Base-by-base conservation (phyloP, 352 stramenopile species). In the Salisapilia sapeloensis region DNA sequence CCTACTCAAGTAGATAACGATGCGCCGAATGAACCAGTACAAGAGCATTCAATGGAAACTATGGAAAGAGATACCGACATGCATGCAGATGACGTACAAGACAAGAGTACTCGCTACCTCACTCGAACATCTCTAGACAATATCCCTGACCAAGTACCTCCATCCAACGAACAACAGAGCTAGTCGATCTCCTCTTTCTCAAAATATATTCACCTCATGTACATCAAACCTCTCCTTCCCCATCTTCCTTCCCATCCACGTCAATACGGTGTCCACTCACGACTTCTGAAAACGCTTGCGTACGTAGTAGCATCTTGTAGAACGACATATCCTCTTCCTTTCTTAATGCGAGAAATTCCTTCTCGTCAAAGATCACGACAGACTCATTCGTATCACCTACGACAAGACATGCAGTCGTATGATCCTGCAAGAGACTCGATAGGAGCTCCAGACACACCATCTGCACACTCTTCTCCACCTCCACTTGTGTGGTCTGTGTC, bases 331-430 rank as follows among this genome's bases (percentile, higher is more conserved):
- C 74, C 31, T 75, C 54, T 0, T 32, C 7, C 4, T 55, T 50
- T 28, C 61, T 61, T 19, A 62, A 69, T 12, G 69, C 54, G 18
- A 84, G 53, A 35, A 89, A 89, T 46, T 89, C 63, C 4, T 50
- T 81, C 46, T 89, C 74, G 30, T 89, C 74, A 30, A 89, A 89
- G 33, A 89, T 89, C 24, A 89, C 71, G 13, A 89, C 74, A 3
- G 70, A 89, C 43, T 89, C 74, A 25, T 76, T 82, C 26, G 70
- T 82, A 44, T 89, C 74, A 25, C 74, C 74, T 24, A 89, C 74
- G 22, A 85, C 67, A 6, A 89, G 52, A 17, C 69, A 82, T 10
- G 70, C 64, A 44, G 70, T 71, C 17, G 64, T 78, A 42, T 89
- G 70, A 19, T 60, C 61, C 10, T 53, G 50, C 30, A 89, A 48